phyloP scores from a whole-genome alignment of 2,329 filamentous ascomycete species.

The Trichophyton equinum region DNA sequence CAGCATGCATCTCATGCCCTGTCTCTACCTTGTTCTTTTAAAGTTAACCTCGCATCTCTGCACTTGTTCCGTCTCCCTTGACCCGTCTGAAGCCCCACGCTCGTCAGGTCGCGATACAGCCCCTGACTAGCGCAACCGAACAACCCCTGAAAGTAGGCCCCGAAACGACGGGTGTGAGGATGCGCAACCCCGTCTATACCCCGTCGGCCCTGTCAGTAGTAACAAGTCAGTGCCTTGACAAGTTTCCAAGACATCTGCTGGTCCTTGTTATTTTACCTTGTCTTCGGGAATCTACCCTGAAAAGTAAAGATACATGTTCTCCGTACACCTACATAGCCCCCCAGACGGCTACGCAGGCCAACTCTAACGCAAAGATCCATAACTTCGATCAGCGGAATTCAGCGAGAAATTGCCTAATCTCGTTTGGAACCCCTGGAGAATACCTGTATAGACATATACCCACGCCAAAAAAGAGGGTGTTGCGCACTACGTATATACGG shows the following conservation, averaged over 20 bases:
- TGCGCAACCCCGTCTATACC: conserved; percentile 1
- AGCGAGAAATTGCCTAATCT: not conserved
- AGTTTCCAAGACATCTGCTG: not conserved
- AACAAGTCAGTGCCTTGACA: not conserved
- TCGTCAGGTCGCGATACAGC: not conserved
- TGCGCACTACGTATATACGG: not conserved
- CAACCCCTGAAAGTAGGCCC: not conserved
- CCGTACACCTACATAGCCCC: not conserved
- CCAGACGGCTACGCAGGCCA: not conserved
- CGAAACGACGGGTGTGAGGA: conserved; percentile 1
- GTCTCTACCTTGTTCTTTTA: not conserved
- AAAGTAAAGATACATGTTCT: not conserved
- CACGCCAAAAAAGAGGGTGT: no score
- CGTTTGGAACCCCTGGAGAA: not conserved
- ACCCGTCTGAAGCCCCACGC: not conserved
- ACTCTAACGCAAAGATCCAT: not conserved
- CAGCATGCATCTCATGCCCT: not conserved
- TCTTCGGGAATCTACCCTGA: not conserved
- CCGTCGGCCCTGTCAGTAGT: not conserved
- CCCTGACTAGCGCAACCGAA: not conserved
- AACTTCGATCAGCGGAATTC: not conserved
- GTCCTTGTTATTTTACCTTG: not conserved
- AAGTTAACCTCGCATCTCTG: not conserved
- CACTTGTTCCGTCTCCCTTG: not conserved
- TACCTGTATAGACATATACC: not conserved